A percentile compares a stretch with the other conserved stretches of the same genome.
Conservation (phyloP, 495 filamentous ascomycete species). For the Hypoxylon cercidicola region DNA sequence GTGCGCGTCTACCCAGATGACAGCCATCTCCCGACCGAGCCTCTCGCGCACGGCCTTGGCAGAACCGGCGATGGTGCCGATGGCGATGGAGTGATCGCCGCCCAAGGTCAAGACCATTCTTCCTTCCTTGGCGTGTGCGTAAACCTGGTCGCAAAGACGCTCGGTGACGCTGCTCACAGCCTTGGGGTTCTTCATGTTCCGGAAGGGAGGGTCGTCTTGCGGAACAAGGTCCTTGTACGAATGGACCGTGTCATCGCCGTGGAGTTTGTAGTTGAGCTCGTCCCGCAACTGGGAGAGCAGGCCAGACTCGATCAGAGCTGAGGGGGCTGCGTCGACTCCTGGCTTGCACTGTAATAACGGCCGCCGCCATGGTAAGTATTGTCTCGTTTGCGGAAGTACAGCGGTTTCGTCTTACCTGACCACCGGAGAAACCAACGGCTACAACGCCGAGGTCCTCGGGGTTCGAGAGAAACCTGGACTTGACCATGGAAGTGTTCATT, state of each 20-base stretch:
- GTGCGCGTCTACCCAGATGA: constrained; percentile 99
- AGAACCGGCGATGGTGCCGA: constrained; percentile 87
- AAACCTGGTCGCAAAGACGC: constrained; percentile 83
- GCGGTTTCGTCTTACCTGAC: constrained; percentile 73
- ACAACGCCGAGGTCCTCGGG: constrained; percentile 87
- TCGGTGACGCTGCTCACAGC: constrained; percentile 89
- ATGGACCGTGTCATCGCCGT: constrained; percentile 86
- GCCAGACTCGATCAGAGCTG: constrained; percentile 88
- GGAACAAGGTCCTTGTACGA: constrained; percentile 83
- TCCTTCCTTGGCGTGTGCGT: constrained; percentile 84
- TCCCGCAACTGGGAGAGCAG: constrained; percentile 84
- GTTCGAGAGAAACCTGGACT: constrained; percentile 82
- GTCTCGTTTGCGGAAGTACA: constrained; percentile 7
- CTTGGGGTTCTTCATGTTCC: constrained; percentile 91
- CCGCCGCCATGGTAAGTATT: constrained; percentile 29
- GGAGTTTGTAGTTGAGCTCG: constrained; percentile 87
- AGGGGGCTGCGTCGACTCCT: constrained; percentile 92
- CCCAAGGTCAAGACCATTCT: constrained; percentile 92
- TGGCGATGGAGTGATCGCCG: constrained; percentile 96
- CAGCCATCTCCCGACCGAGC: constrained; percentile 81
- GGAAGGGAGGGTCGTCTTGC: constrained; percentile 75
- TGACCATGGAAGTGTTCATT: constrained; percentile 73
- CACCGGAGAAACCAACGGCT: constrained; percentile 96
- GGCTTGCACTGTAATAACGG: constrained; percentile 75
- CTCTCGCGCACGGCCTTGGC: constrained; percentile 87